Percentiles rank a stretch among this genome's conserved stretches.
These are phyloP conservation scores for Annona squamosa DNA, from an alignment of 164 flowering plant species.

Conservation along the genomic window DNA sequence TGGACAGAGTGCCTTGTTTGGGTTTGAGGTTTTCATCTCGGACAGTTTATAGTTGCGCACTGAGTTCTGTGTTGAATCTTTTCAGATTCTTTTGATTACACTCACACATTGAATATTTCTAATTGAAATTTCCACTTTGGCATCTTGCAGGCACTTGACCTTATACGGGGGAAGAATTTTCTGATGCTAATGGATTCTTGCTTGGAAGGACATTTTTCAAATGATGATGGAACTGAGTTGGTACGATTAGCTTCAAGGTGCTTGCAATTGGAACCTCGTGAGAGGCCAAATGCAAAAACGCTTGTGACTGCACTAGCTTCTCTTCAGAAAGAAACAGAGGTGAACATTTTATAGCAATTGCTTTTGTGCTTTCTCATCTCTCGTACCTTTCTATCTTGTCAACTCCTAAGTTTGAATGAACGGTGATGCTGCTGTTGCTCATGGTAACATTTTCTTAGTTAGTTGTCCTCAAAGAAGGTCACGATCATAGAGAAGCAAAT, in stretches of 20 bases:
- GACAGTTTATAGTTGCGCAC: no score
- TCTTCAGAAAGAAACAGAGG: slow-evolving; percentile 87
- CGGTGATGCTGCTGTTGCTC: no score
- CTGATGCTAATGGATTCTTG: slow-evolving; percentile 85
- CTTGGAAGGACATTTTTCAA: slow-evolving; percentile 82
- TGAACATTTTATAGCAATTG: slow-evolving; percentile 9
- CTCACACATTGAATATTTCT: background rate
- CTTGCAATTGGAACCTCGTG: slow-evolving; percentile 87
- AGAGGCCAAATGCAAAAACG: slow-evolving; percentile 83
- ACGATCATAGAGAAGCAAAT: no score
- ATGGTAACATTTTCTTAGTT: background rate
- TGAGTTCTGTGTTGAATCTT: no score
- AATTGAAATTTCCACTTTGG: background rate
- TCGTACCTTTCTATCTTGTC: no score
- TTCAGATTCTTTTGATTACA: no score
- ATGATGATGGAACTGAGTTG: slow-evolving; percentile 84
- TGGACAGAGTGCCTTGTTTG: no score
- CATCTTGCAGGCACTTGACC: slow-evolving; percentile 69
- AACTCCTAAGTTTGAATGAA: background rate
- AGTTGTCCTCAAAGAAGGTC: background rate
- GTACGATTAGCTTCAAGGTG: slow-evolving; percentile 83
- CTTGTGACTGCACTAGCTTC: slow-evolving; percentile 59
- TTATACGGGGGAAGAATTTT: slow-evolving; percentile 82
- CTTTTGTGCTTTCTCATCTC: background rate
- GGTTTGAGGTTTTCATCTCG: no score